Evolutionary conservation across 768 basidiomycete species (phyloP).

Genomic region (Mycena vitilis): DNA sequence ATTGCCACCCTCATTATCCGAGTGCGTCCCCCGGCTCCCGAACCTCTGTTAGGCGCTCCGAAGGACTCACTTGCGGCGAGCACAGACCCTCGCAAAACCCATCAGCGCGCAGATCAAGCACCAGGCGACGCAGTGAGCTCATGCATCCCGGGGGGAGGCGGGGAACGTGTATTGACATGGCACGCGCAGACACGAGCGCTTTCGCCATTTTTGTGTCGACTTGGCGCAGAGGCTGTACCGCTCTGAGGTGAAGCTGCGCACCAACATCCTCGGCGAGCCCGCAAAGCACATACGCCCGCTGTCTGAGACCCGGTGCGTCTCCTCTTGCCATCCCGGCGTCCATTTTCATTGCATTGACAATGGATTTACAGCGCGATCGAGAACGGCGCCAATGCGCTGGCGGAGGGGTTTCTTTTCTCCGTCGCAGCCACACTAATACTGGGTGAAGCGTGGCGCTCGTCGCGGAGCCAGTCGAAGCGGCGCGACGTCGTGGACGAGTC

Average conservation of each 20-base stretch:
- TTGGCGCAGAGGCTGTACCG: slow-evolving; percentile 85
- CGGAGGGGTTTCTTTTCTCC: slow-evolving; percentile 85
- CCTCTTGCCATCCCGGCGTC: neutral
- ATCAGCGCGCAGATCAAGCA: slow-evolving; percentile 75
- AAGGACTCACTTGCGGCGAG: neutral
- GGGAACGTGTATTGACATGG: neutral
- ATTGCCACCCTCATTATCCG: slow-evolving; percentile 80
- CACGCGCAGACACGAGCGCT: slow-evolving; percentile 70
- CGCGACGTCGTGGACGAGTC: slow-evolving; percentile 79
- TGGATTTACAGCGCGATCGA: slow-evolving; percentile 74
- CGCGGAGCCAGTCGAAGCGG: slow-evolving; percentile 76
- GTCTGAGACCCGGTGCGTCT: slow-evolving; percentile 75
- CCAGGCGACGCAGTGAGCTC: slow-evolving; percentile 76
- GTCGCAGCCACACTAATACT: slow-evolving; percentile 82
- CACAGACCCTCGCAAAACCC: slow-evolving; percentile 86
- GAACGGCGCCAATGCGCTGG: slow-evolving; percentile 85
- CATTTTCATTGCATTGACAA: neutral
- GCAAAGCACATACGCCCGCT: slow-evolving; percentile 79
- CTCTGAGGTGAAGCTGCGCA: slow-evolving; percentile 76
- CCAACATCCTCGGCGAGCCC: slow-evolving; percentile 81
- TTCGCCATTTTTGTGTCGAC: slow-evolving; percentile 75
- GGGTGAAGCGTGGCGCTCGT: slow-evolving; percentile 81
- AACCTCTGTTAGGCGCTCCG: neutral
- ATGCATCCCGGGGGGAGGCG: too few relatives aligned
- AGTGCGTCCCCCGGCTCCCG: slow-evolving; percentile 53